Evolutionary conservation across 2,329 filamentous ascomycete genomes (phyloP).

Genomic region (Penicillium sp.): DNA sequence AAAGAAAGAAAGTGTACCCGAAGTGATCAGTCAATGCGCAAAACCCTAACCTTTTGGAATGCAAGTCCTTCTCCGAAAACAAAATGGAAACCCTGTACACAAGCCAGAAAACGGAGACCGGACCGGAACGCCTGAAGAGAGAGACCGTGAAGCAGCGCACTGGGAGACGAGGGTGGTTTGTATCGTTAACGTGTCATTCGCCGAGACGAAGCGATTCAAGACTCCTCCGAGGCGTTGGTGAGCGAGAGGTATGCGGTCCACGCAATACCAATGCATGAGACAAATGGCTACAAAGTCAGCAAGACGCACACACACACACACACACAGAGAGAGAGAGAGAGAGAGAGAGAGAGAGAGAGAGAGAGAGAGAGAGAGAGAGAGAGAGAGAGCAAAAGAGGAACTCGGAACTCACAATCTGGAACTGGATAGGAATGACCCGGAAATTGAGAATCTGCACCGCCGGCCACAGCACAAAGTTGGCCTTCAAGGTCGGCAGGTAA

Average conservation of each 20-base stretch:
- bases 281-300: constrained; percentile 80
- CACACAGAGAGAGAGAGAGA: not conserved
- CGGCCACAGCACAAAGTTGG: constrained; percentile 95
- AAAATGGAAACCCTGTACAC: constrained; percentile 20
- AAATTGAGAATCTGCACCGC: constrained; percentile 97
- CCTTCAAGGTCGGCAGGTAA: constrained; percentile 91
- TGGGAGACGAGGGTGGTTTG: constrained; percentile 10
- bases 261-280: constrained; percentile 91
- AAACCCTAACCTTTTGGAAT: constrained; percentile 18
- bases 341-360: not conserved
- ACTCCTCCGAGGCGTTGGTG: constrained; percentile 82
- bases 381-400: not conserved
- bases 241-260: constrained; percentile 98
- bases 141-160: constrained; percentile 12
- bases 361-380: not conserved
- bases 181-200: constrained; percentile 23
- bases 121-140: constrained; percentile 21
- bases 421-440: constrained; percentile 89
- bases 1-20: constrained; percentile 4
- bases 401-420: constrained; percentile 87
- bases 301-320: too few relatives aligned
- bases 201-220: constrained; percentile 32
- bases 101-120: constrained; percentile 13
- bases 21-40: constrained; percentile 12
- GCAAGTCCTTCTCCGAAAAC: constrained; percentile 13